Percentiles rank a stretch among this genome's conserved stretches.
Conservation (phyloP, 2,329 filamentous ascomycete genomes). For the Zymoseptoria tritici region DNA sequence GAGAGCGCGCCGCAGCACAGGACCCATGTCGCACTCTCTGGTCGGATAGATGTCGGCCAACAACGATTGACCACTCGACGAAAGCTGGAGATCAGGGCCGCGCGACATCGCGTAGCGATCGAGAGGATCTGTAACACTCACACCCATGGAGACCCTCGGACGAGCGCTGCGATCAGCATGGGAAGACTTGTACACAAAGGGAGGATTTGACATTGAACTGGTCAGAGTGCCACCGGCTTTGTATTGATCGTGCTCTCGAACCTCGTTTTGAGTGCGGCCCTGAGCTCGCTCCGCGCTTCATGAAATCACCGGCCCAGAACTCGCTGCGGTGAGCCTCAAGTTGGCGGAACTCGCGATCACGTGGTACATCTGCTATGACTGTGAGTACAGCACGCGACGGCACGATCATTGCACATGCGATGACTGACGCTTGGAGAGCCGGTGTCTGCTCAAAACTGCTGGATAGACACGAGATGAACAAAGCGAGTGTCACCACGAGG, state of each 20-base stretch:
- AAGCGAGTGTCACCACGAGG: no score
- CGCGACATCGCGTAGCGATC: not conserved
- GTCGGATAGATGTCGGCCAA: not conserved
- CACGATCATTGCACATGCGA: not conserved
- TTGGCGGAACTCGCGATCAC: constrained; percentile 63
- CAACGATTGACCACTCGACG: not conserved
- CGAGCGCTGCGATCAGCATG: not conserved
- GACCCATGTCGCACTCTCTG: not conserved
- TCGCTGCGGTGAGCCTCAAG: constrained; percentile 60
- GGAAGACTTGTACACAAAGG: not conserved
- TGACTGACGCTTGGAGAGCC: constrained; percentile 5
- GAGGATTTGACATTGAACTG: not conserved
- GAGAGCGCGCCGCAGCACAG: no score
- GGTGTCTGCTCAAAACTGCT: no score
- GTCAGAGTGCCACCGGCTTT: no score
- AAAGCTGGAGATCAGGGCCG: not conserved
- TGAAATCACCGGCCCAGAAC: constrained; percentile 55
- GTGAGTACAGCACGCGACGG: constrained; percentile 36
- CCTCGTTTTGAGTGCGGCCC: constrained; percentile 55
- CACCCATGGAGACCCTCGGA: not conserved
- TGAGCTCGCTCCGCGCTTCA: constrained; percentile 58
- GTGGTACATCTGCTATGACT: constrained; percentile 69
- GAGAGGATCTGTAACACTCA: not conserved
- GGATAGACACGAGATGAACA: no score
- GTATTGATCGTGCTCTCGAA: constrained; percentile 41